A percentile compares a stretch with the other conserved stretches of the same genome.
Evolutionary conservation across 208 protist species (phyloP).

Genomic region (Jaenimonas drosophilae): DNA sequence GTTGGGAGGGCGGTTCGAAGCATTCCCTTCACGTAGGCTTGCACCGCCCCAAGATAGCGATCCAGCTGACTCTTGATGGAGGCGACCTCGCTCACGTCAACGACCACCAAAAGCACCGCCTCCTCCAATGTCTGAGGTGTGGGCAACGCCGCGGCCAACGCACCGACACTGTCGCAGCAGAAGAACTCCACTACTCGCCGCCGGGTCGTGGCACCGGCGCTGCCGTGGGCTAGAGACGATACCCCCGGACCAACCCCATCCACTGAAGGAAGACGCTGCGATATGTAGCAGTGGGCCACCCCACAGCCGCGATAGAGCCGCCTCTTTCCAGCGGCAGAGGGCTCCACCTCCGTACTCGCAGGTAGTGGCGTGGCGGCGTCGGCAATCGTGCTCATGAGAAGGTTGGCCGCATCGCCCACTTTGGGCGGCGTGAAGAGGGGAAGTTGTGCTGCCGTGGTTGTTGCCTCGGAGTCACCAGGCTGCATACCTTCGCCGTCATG

Average conservation of each 20-base stretch:
- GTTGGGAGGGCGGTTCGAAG: slow-evolving; percentile 43
- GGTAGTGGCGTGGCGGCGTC: background rate
- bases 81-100: slow-evolving; percentile 53
- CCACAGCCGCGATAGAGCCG: slow-evolving; percentile 45
- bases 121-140: slow-evolving; percentile 45
- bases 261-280: slow-evolving; percentile 55
- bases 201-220: background rate
- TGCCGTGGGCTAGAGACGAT: background rate
- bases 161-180: slow-evolving; percentile 72
- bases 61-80: slow-evolving; percentile 44
- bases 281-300: slow-evolving; percentile 53
- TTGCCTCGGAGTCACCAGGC: background rate
- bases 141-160: slow-evolving; percentile 62
- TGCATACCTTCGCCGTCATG: background rate
- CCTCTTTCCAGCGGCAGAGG: no score
- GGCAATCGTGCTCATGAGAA: slow-evolving; percentile 11
- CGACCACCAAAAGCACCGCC: slow-evolving; percentile 54
- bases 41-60: slow-evolving; percentile 30
- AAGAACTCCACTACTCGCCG: slow-evolving; percentile 62
- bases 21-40: slow-evolving; percentile 33
- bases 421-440: background rate
- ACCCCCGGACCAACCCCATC: background rate
- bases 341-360: background rate
- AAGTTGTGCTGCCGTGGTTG: background rate
- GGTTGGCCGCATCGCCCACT: slow-evolving; percentile 1